Percentiles rank a stretch among this genome's conserved stretches.
These are phyloP conservation scores for Talaromyces sp. DNA, from an alignment of 2,329 filamentous ascomycete genomes.

Conservation along the genomic window DNA sequence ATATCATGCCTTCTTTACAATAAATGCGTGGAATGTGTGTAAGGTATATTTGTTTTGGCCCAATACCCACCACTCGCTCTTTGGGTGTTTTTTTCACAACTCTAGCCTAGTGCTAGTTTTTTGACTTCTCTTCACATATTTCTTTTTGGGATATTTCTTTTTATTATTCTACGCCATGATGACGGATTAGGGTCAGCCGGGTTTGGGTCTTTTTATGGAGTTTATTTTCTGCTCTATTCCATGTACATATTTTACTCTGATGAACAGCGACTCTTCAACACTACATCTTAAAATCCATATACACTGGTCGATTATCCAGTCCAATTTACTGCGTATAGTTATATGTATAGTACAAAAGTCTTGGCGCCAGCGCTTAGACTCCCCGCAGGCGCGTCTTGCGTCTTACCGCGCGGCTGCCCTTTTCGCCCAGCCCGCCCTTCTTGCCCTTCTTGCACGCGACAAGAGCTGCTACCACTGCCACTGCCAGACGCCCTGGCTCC, in stretches of 20 bases:
- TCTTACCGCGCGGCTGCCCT: not conserved
- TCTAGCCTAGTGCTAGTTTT: not conserved
- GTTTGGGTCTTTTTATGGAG: not conserved
- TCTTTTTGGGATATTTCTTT: not conserved
- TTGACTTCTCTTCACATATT: not conserved
- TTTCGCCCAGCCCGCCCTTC: not conserved
- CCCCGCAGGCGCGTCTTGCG: not conserved
- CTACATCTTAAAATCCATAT: not conserved
- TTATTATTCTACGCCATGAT: not conserved
- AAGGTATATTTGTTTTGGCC: not conserved
- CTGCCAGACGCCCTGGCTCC: not conserved
- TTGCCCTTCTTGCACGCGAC: not conserved
- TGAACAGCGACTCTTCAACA: not conserved
- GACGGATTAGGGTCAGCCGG: not conserved
- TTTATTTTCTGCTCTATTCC: not conserved
- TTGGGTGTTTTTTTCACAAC: not conserved
- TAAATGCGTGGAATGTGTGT: not conserved
- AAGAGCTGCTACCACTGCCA: not conserved
- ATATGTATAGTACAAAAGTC: not conserved
- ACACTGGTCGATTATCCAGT: too few species aligned
- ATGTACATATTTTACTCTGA: not conserved
- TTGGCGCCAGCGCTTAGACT: not conserved
- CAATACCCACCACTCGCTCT: not conserved
- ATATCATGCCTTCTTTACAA: constrained; percentile 18
- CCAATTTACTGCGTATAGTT: too few species aligned